Conservation (phyloP, 78 protist species). For the Anaeramoeba ignava region DNA sequence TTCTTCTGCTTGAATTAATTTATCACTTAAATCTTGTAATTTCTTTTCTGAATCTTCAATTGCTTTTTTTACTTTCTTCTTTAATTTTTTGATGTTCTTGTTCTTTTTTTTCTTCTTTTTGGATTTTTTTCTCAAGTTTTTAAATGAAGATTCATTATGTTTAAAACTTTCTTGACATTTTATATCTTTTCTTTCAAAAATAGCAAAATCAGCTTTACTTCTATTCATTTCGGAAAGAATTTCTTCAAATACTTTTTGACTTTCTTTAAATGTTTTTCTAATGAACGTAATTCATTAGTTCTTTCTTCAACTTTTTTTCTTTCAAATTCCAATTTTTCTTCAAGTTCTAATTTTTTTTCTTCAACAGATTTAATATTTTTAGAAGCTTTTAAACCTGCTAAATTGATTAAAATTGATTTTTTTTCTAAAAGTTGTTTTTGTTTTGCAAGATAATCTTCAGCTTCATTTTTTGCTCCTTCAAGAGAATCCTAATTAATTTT, state of each 20-base stretch:
- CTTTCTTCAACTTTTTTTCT: not conserved
- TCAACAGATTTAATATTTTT: not conserved
- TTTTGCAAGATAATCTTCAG: slow-evolving; percentile 50
- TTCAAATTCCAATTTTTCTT: not conserved
- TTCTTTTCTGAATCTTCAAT: not conserved
- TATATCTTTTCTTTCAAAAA: not conserved
- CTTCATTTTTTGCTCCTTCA: slow-evolving; percentile 70
- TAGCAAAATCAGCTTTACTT: not conserved
- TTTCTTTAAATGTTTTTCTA: not conserved
- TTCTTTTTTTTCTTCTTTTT: not conserved
- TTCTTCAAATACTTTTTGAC: not conserved
- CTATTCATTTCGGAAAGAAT: not conserved
- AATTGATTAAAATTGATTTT: not conserved
- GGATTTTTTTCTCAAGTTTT: not conserved
- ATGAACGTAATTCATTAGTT: not conserved
- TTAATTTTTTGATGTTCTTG: not conserved
- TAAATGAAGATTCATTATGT: not conserved
- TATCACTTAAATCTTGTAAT: not conserved
- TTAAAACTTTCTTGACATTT: not conserved
- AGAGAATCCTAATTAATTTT: no score
- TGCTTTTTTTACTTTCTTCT: not conserved
- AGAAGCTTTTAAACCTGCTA: not conserved
- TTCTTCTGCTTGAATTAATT: slow-evolving; percentile 23
- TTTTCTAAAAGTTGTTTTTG: slow-evolving; percentile 28
- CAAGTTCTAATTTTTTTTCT: not conserved